These are phyloP conservation scores for Metarhizium robertsii DNA, from an alignment of 2,329 filamentous ascomycete genomes.

Conservation along the genomic window DNA sequence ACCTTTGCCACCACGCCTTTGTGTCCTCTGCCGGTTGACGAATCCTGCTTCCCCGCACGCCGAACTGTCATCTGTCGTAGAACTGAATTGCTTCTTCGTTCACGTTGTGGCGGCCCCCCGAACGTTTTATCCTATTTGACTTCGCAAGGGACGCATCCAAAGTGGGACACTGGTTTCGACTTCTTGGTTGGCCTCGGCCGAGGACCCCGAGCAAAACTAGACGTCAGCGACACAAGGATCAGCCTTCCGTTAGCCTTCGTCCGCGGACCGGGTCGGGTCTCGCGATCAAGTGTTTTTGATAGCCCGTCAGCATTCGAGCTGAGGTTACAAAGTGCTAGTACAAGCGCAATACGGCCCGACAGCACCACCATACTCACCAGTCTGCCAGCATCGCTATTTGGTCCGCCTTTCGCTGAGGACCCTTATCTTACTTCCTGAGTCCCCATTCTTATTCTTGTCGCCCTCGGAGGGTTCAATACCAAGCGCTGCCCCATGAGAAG, in stretches of 20 bases:
- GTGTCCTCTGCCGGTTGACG: neutral
- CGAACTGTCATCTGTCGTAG: neutral
- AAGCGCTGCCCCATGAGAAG: neutral
- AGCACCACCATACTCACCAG: neutral
- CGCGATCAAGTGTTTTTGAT: too few species aligned
- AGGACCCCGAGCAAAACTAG: neutral
- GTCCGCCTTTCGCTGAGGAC: neutral
- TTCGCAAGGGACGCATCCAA: neutral
- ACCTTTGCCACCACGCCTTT: neutral
- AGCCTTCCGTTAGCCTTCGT: neutral
- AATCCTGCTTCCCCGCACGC: neutral
- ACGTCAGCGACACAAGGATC: neutral
- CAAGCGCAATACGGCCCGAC: neutral
- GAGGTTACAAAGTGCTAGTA: neutral
- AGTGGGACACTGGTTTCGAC: neutral
- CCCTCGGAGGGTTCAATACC: neutral
- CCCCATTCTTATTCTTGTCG: neutral
- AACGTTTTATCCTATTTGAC: neutral
- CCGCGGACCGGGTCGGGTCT: too few species aligned
- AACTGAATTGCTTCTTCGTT: neutral
- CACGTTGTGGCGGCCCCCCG: neutral
- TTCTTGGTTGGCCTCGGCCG: neutral
- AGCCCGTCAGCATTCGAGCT: neutral
- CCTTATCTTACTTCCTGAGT: neutral
- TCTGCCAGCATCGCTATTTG: neutral